Evolutionary conservation across 495 filamentous ascomycete species (phyloP), one percentile per base, ranked within the genome.

Genomic region (Aspergillus haitiensis): DNA sequence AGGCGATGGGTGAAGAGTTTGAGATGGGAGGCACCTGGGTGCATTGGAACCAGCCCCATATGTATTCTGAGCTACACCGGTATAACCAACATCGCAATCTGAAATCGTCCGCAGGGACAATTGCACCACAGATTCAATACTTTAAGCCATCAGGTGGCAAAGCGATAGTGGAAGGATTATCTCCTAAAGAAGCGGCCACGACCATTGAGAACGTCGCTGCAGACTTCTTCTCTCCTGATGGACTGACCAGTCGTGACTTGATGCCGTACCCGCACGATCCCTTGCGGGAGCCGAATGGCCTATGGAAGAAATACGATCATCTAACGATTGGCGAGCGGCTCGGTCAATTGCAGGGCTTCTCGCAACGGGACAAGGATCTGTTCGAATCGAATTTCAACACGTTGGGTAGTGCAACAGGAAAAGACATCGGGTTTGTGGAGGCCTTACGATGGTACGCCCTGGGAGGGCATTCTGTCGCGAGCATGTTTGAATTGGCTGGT

Each of bases 11-110:
- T 8, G 58, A 69, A 11, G 52, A 63, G 10, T 49, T 68, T 31
- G 68, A 73, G 52, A 69, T 75, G 69, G 70, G 72, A 2, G 70
- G 72, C 1, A 72, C 72, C 6, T 75, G 69, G 68, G 61, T 73
- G 3, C 59, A 66, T 39, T 65, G 66, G 67, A 55, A 52, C 18
- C 65, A 67, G 42, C 63, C 64, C 0, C 65, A 66, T 54, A 32
- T 71, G 0, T 73, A 64, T 44, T 36, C 52, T 7, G 64, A 73
- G 54, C 39, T 71, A 4, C 62, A 54, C 15, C 52, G 64, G 5
- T 72, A 69, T 35, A 62, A 61, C 3, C 55, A 70, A 5, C 61
- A 67, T 31, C 16, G 37, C 6, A 8, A 52, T 47, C 36, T 61
- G 53, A 67, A 62, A 35, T 57, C 60, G 1, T 62, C 64, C 6